Conservation (phyloP, 2,329 filamentous ascomycete species). For the Diaporthe australafricana region DNA sequence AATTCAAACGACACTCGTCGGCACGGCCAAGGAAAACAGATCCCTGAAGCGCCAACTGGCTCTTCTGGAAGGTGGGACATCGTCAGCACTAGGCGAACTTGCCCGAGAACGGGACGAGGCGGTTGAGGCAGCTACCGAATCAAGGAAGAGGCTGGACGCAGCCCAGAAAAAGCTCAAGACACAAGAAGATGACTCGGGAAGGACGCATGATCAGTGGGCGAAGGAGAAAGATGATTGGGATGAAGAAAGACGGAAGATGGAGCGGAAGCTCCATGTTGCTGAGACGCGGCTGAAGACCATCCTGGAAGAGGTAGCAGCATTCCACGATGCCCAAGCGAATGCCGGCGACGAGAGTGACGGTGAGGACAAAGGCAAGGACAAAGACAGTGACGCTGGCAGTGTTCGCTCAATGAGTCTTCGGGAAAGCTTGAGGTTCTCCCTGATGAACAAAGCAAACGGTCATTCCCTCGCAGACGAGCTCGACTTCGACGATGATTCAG, state of each 20-base stretch:
- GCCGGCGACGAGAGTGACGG: constrained; percentile 54
- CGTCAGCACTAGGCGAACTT: constrained; percentile 85
- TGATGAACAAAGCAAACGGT: constrained; percentile 74
- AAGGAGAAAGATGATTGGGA: constrained; percentile 89
- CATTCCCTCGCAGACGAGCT: constrained; percentile 92
- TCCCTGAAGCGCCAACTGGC: constrained; percentile 87
- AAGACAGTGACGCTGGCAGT: constrained; percentile 79
- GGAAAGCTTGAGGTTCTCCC: constrained; percentile 79
- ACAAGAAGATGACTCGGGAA: constrained; percentile 86
- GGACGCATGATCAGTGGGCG: constrained; percentile 83
- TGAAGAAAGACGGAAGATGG: constrained; percentile 82
- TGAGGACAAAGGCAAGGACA: constrained; percentile 70
- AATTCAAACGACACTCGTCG: constrained; percentile 70
- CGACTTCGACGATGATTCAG: constrained; percentile 84
- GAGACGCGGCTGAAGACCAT: constrained; percentile 87
- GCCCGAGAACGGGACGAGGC: constrained; percentile 88
- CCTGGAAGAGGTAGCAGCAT: constrained; percentile 84
- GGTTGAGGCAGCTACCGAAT: constrained; percentile 76
- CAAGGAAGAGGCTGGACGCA: constrained; percentile 80
- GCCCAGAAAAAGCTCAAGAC: constrained; percentile 81
- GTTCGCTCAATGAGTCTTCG: constrained; percentile 79
- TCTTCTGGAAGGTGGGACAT: constrained; percentile 87
- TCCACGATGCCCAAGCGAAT: constrained; percentile 63
- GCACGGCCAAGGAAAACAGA: constrained; percentile 79
- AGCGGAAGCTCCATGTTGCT: constrained; percentile 89